Evolutionary conservation across 1,284 basidiomycete species (phyloP).

Genomic region (Phenoliferia sp.): DNA sequence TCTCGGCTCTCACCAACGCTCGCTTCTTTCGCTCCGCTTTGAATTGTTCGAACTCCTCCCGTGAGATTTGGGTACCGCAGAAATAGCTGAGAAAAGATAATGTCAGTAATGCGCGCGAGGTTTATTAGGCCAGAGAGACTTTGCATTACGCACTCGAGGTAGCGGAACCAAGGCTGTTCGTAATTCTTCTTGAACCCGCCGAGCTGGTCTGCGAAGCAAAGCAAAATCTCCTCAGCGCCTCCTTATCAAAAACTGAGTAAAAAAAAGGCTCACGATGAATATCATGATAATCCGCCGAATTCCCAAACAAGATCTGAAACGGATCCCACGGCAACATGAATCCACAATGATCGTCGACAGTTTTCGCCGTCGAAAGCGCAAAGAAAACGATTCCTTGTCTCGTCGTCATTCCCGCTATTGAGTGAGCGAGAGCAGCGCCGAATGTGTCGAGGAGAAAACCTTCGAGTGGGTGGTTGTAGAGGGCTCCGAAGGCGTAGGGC

Average conservation of each 20-base stretch:
- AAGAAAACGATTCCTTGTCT: slow-evolving; percentile 79
- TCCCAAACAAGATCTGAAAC: slow-evolving; percentile 77
- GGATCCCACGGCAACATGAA: slow-evolving; percentile 53
- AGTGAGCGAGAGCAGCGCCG: slow-evolving; percentile 75
- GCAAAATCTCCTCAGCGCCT: slow-evolving; percentile 2
- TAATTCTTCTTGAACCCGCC: slow-evolving; percentile 96
- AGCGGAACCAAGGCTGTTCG: slow-evolving; percentile 61
- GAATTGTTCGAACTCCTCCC: slow-evolving; percentile 37
- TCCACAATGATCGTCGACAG: slow-evolving; percentile 96
- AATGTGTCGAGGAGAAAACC: slow-evolving; percentile 85
- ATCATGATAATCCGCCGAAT: slow-evolving; percentile 96
- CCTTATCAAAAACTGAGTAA: not conserved
- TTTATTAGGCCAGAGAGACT: not conserved
- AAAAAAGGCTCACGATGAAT: slow-evolving; percentile 79
- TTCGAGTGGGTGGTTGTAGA: slow-evolving; percentile 97
- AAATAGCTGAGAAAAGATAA: slow-evolving; percentile 45
- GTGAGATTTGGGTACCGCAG: slow-evolving; percentile 68
- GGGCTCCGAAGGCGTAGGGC: slow-evolving; percentile 91
- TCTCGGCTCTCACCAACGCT: not conserved
- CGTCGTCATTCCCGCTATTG: slow-evolving; percentile 62
- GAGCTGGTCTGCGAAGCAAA: slow-evolving; percentile 49
- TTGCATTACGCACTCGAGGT: slow-evolving; percentile 64
- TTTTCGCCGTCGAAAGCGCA: slow-evolving; percentile 79
- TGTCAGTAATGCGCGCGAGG: not conserved
- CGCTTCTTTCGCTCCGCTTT: not conserved